Conservation (phyloP, 2,329 filamentous ascomycete genomes). For the Achaetomium macrosporum region DNA sequence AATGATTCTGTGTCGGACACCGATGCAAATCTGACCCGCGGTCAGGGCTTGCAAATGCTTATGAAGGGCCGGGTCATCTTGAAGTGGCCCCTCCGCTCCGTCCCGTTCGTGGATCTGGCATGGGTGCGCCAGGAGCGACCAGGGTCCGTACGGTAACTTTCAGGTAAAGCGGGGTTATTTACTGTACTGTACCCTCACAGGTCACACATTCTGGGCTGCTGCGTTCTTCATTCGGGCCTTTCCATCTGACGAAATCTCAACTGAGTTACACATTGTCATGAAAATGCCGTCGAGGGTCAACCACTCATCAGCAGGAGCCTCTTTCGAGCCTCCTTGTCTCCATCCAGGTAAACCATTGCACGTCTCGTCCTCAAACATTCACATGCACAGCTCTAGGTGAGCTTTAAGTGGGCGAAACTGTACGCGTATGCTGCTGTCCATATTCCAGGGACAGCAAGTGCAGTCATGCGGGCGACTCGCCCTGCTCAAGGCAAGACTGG, state of each 20-base stretch:
- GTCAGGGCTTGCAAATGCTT: slow-evolving; percentile 6
- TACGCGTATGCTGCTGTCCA: not conserved
- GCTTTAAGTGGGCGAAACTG: not conserved
- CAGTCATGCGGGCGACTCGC: too few species aligned
- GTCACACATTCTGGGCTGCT: not conserved
- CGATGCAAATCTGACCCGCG: slow-evolving; percentile 11
- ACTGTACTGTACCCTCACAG: slow-evolving; percentile 2
- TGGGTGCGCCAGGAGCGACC: not conserved
- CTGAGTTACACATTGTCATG: too few species aligned
- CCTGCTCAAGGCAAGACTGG: not conserved
- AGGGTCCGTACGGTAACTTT: not conserved
- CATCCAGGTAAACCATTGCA: not conserved
- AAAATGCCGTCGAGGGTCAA: too few species aligned
- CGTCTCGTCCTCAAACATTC: not conserved
- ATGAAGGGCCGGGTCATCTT: slow-evolving; percentile 14
- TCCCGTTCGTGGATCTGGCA: not conserved
- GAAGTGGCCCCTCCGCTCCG: not conserved
- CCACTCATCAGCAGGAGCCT: too few species aligned
- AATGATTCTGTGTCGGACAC: slow-evolving; percentile 2
- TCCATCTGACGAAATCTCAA: too few species aligned
- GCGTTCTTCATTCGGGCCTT: not conserved
- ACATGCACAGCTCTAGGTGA: not conserved
- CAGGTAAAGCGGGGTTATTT: slow-evolving; percentile 1
- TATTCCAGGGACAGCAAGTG: not conserved
- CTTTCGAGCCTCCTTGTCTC: not conserved